Percentiles rank a stretch among this genome's conserved stretches.
These are phyloP conservation scores for Pestalotiopsis sp. DNA, from an alignment of 2,329 filamentous ascomycete genomes.

Conservation along the genomic window DNA sequence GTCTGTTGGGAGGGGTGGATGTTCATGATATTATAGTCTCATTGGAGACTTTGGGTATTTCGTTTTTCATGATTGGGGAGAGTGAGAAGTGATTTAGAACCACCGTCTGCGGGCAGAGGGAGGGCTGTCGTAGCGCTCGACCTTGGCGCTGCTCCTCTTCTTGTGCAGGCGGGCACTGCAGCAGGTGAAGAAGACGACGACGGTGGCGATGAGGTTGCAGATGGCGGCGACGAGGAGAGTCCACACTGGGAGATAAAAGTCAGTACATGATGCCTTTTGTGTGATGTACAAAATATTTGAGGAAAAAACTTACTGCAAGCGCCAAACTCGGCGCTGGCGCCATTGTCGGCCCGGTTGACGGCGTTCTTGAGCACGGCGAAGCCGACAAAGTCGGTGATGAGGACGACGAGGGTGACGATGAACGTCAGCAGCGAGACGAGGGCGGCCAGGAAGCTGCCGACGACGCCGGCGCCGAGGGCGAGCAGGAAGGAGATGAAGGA, in stretches of 20 bases:
- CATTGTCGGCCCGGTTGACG: slow-evolving; percentile 21
- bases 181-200: slow-evolving; percentile 65
- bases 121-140: slow-evolving; percentile 6
- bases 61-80: not conserved
- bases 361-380: slow-evolving; percentile 39
- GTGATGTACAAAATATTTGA: not conserved
- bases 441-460: slow-evolving; percentile 43
- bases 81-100: slow-evolving; percentile 1
- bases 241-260: slow-evolving; percentile 48
- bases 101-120: slow-evolving; percentile 8
- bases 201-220: slow-evolving; percentile 54
- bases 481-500: slow-evolving; percentile 50
- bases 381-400: slow-evolving; percentile 46
- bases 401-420: slow-evolving; percentile 42
- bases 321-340: slow-evolving; percentile 48
- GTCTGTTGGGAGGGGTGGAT: not conserved
- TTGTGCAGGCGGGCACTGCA: slow-evolving; percentile 51
- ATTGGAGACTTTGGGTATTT: not conserved
- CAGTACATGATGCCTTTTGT: not conserved
- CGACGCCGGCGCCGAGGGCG: slow-evolving; percentile 43
- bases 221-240: slow-evolving; percentile 59
- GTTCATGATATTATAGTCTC: not conserved
- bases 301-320: slow-evolving; percentile 32
- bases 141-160: slow-evolving; percentile 10
- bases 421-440: slow-evolving; percentile 42